These are phyloP conservation scores for Colletotrichum musicola DNA, from an alignment of 2,329 filamentous ascomycete species.

Conservation along the genomic window DNA sequence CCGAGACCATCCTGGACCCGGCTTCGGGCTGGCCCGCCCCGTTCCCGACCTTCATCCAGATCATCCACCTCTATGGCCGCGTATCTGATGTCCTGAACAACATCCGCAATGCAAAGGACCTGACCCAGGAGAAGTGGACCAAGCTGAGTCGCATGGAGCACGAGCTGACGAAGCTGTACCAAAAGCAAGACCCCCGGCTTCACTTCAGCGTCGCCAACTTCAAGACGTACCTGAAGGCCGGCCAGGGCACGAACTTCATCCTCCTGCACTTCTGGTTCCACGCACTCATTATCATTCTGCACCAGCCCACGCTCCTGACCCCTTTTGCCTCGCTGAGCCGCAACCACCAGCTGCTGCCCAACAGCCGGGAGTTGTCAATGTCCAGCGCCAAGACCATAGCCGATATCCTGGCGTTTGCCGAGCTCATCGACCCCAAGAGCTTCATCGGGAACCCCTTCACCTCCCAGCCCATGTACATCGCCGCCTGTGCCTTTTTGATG, in stretches of 20 bases:
- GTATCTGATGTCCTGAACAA: conserved; percentile 89
- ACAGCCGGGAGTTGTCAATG: conserved; percentile 86
- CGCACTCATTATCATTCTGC: conserved; percentile 84
- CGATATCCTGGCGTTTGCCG: conserved; percentile 88
- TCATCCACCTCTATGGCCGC: conserved; percentile 87
- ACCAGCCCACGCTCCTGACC: conserved; percentile 85
- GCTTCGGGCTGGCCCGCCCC: conserved; percentile 79
- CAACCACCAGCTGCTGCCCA: conserved; percentile 80
- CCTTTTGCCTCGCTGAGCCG: conserved; percentile 72
- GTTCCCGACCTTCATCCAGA: conserved; percentile 83
- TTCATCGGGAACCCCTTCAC: conserved; percentile 91
- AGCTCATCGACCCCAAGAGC: conserved; percentile 86
- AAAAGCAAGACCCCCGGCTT: conserved; percentile 78
- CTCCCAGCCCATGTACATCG: conserved; percentile 91
- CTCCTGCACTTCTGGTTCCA: conserved; percentile 92
- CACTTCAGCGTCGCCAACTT: conserved; percentile 91
- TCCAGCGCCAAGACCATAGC: conserved; percentile 93
- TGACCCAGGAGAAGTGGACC: conserved; percentile 80
- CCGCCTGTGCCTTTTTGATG: conserved; percentile 88
- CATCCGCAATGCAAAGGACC: conserved; percentile 78
- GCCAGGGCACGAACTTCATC: conserved; percentile 89
- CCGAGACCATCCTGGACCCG: conserved; percentile 62
- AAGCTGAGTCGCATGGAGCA: conserved; percentile 83
- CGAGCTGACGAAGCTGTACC: conserved; percentile 79
- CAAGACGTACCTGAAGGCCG: conserved; percentile 82